Base-by-base conservation (phyloP, 2,329 filamentous ascomycete species). In the Fusarium palustre region DNA sequence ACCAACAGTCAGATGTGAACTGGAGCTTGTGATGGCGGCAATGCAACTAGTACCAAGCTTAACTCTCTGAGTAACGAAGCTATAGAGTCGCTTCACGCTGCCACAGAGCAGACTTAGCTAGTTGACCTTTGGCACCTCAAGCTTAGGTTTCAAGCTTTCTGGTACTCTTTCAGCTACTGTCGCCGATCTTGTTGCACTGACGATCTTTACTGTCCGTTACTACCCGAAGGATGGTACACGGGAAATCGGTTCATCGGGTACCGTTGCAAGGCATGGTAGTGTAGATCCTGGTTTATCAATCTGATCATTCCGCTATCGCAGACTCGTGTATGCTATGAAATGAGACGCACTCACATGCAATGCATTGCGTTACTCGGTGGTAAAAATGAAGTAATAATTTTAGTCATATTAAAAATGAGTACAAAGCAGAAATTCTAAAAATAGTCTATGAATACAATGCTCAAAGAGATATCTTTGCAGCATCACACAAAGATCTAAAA, bases 401-500 rank as follows among this genome's bases (percentile, higher is more conserved):
- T n/a, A 2, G 10, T 12, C 13, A 34, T 28, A 43, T 47, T 46
- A 47, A 47, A 53, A 34, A 25, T 18, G n/a, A 20, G 18, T 47
- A 55, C 20, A 7, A 12, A 18, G 3, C 16, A 33, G 22, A 18
- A 13, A 18, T 3, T 30, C 31, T 48, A 36, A 28, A 33, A 24
- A 16, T 16, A 28, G 3, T 52, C 22, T 22, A 38, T 16, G 11
- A 28, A 38, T 10, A 22, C 11, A 39, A n/a, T 46, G 7, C 11
- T 33, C 24, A 46, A 8, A 62, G 34, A 4, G 59, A 55, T 22
- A 68, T 55, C 24, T 47, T 68, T 9, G 64, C 50, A 2, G 59
- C 64, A 45, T 68, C 64, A 3, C 64, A 68, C 3, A 68, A 34
- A 12, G 48, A 67, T 46, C 59, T 59, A 11, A 68, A 68, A 4